Percentiles rank a stretch among this genome's conserved stretches.
Evolutionary conservation across 805 yeast species (phyloP).

Genomic region (Brettanomyces nanus): DNA sequence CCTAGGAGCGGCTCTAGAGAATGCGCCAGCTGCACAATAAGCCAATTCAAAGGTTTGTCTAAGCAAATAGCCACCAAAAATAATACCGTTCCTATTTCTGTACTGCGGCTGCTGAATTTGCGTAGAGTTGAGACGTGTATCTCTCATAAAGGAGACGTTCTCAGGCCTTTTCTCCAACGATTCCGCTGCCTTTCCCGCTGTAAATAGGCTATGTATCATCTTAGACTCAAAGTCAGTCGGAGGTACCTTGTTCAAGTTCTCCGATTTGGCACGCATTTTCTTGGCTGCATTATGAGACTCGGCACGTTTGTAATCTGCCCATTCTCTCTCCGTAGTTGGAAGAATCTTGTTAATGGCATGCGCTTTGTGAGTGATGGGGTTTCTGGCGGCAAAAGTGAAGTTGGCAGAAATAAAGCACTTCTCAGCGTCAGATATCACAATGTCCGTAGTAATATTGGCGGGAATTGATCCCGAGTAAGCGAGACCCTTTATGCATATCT

Average conservation of each 20-base stretch:
- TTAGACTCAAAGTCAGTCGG: slow-evolving; percentile 70
- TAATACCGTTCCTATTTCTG: slow-evolving; percentile 90
- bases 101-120: slow-evolving; percentile 95
- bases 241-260: slow-evolving; percentile 53
- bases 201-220: slow-evolving; percentile 74
- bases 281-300: slow-evolving; percentile 85
- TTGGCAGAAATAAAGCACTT: slow-evolving; percentile 80
- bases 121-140: slow-evolving; percentile 65
- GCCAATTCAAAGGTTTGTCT: slow-evolving; percentile 92
- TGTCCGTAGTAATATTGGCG: slow-evolving; percentile 38
- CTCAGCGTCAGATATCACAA: slow-evolving; percentile 43
- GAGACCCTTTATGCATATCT: slow-evolving; percentile 83
- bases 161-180: slow-evolving; percentile 33
- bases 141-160: slow-evolving; percentile 57
- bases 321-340: slow-evolving; percentile 67
- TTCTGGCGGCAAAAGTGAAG: slow-evolving; percentile 92
- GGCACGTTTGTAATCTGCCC: slow-evolving; percentile 80
- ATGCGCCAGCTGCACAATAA: slow-evolving; percentile 86
- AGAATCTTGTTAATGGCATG: slow-evolving; percentile 77
- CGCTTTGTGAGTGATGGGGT: slow-evolving; percentile 85
- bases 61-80: slow-evolving; percentile 89
- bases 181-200: slow-evolving; percentile 35
- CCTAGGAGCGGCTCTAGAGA: slow-evolving; percentile 77
- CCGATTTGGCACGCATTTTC: slow-evolving; percentile 64
- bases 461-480: slow-evolving; percentile 56